These are phyloP conservation scores for Pseudopediastrum boryanum DNA, from an alignment of 139 green algal species.

Conservation along the genomic window DNA sequence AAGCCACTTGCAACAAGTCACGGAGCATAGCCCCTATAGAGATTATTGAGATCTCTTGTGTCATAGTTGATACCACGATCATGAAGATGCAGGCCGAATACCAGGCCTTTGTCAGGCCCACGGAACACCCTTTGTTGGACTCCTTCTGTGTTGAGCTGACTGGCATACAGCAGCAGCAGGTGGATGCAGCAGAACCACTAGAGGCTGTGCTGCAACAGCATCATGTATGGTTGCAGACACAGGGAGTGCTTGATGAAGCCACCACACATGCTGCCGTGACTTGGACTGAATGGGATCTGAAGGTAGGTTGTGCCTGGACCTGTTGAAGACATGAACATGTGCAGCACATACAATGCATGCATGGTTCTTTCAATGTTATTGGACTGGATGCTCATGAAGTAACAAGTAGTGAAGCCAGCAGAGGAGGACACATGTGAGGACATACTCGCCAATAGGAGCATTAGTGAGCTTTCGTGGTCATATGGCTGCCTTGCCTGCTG, in stretches of 20 bases:
- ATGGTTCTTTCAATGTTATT: too few relatives aligned
- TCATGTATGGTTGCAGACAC: slow-evolving; percentile 56
- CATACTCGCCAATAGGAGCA: too few relatives aligned
- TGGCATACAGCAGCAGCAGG: slow-evolving; percentile 67
- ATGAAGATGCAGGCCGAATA: slow-evolving; percentile 40
- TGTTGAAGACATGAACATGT: not conserved
- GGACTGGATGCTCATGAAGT: too few relatives aligned
- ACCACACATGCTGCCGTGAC: slow-evolving; percentile 56
- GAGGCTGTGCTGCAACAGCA: slow-evolving; percentile 42
- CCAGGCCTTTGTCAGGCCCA: slow-evolving; percentile 63
- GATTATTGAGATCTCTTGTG: slow-evolving; percentile 73
- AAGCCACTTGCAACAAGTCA: slow-evolving; percentile 59
- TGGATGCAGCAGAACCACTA: slow-evolving; percentile 64
- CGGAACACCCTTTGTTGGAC: slow-evolving; percentile 61
- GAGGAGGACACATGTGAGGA: too few relatives aligned
- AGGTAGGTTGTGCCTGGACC: slow-evolving; percentile 42
- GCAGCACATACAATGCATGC: slow-evolving; percentile 1
- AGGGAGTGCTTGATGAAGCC: slow-evolving; percentile 44
- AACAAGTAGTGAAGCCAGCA: too few relatives aligned
- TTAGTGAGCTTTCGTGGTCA: too few relatives aligned
- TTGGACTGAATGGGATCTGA: slow-evolving; percentile 76
- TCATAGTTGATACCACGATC: slow-evolving; percentile 53
- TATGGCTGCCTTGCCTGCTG: too few relatives aligned
- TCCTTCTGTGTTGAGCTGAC: slow-evolving; percentile 74
- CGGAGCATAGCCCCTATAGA: slow-evolving; percentile 50